phyloP scores from a whole-genome alignment of 2,329 filamentous ascomycete genomes.

The Colletotrichum trifolii region DNA sequence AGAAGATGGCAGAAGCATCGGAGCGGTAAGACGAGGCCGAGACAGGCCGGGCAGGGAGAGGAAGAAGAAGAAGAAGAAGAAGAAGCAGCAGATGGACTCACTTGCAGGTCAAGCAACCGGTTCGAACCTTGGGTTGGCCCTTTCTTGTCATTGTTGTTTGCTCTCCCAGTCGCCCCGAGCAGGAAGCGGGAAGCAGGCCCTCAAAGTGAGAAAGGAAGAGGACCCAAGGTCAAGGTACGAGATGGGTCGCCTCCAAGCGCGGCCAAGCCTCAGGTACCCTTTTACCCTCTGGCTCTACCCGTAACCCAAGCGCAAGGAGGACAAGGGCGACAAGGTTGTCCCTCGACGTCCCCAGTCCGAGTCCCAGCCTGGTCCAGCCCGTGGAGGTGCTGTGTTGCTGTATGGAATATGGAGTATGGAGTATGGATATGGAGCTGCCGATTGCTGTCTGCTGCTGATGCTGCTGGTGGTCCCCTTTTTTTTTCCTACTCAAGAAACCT shows the following conservation, averaged over 20 bases:
- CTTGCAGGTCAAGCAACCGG: constrained; percentile 67
- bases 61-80: not conserved
- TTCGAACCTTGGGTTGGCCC: constrained; percentile 52
- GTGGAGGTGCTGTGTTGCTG: too few species aligned
- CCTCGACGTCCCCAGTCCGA: too few species aligned
- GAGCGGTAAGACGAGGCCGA: too few species aligned
- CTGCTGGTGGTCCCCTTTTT: too few species aligned
- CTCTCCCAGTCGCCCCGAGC: not conserved
- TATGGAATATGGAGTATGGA: too few species aligned
- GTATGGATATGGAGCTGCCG: too few species aligned
- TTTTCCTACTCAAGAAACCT: too few species aligned
- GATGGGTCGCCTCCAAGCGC: constrained; percentile 5
- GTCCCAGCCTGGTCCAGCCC: too few species aligned
- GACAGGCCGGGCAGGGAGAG: too few species aligned
- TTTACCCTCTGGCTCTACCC: not conserved
- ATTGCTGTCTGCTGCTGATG: too few species aligned
- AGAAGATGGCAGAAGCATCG: not conserved
- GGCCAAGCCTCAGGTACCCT: constrained; percentile 10
- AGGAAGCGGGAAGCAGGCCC: not conserved
- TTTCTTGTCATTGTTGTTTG: constrained; percentile 30
- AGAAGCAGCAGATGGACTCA: constrained; percentile 43
- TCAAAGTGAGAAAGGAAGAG: constrained; percentile 3
- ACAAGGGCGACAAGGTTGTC: too few species aligned
- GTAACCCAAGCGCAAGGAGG: not conserved
- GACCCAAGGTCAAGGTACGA: constrained; percentile 15